Base-by-base conservation (phyloP, 1,284 basidiomycete species). In the Phaffia rhodozyma region DNA sequence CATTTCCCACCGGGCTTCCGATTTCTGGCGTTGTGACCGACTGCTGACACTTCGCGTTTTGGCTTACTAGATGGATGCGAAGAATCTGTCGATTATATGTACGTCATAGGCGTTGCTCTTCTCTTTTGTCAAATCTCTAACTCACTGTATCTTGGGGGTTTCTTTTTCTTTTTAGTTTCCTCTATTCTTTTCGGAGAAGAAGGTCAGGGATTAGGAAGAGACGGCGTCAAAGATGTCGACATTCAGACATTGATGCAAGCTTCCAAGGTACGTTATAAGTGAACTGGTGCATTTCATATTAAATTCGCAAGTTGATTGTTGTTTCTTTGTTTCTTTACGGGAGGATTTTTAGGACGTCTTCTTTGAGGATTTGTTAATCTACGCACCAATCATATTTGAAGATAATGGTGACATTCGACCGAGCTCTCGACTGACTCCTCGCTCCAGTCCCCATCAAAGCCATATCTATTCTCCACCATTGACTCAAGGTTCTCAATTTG, bases 111-210 rank as follows among this genome's bases (percentile, higher is more conserved):
- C 43, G 20, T 16, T 18, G 25, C 47, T 47, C n/a, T 4, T n/a
- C 32, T n/a, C 25, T 32, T 34, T n/a, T 55, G 7, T 7, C 25
- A 3, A 38, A 6, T 5, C 23, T 27, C 29, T 52, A n/a, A 38
- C 5, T 11, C 48, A 27, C 38, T 21, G 30, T 34, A 34, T 11
- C 59, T 30, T n/a, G n/a, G n/a, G n/a, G n/a, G n/a, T n/a, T n/a
- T n/a, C n/a, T n/a, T n/a, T n/a, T n/a, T 34, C 13, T 18, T 59
- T 30, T 32, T 32, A 52, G 55, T 65, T 55, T 50, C 51, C 25
- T 60, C 58, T 27, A 61, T 65, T 21, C 30, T 65, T 25, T 65
- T 65, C 23, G 63, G 63, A 20, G 63, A 65, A 51, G 53, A 43
- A 43, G 38, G 38, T 5, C 38, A 43, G 38, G 38, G 38, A 16